Base-by-base conservation (phyloP, 768 basidiomycete genomes). In the Tremella yokohamensis region DNA sequence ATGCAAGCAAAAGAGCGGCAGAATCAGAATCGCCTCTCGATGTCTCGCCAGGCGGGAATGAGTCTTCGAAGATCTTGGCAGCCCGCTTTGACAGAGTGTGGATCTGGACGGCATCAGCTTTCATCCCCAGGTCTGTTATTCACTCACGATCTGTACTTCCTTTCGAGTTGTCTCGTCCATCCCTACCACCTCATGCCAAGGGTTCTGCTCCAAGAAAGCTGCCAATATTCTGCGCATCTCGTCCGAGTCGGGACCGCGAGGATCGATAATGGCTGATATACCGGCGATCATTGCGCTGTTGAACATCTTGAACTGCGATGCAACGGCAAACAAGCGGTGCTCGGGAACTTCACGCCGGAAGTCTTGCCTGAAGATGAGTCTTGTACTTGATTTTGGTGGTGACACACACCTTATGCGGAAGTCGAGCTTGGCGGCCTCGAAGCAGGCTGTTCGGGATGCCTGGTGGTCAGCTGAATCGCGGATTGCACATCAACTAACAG, bases 391-490 rank as follows among this genome's bases (percentile, higher is more conserved):
- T n/a, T n/a, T n/a, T n/a, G n/a, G n/a, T n/a, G n/a, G n/a, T n/a
- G n/a, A n/a, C n/a, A 45, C 42, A 6, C 42, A 45, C 42, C 42
- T 40, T 22, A 70, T 62, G 60, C 85, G 80, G 70, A 89, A 92
- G 75, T 96, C 92, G 69, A 85, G 87, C 69, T 90, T 84, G 4
- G 92, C 90, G 16, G 89, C 89, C 63, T 93, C 90, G 69, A 96
- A 93, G 73, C 90, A 97, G 13, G 90, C 91, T 51, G 80, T 82
- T 45, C 91, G 81, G 9, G 91, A 94, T 37, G 85, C 84, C 50
- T 83, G 77, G 2, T 1, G 19, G 7, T n/a, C 13, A 15, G 11
- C 11, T 38, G 49, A 19, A 38, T 15, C 26, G n/a, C 3, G 19
- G 39, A 34, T 8, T 9, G 13, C 20, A 13, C 70, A 84, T 87